Base-by-base conservation (phyloP, 257 asterid species). In the Leonotis leonurus region DNA sequence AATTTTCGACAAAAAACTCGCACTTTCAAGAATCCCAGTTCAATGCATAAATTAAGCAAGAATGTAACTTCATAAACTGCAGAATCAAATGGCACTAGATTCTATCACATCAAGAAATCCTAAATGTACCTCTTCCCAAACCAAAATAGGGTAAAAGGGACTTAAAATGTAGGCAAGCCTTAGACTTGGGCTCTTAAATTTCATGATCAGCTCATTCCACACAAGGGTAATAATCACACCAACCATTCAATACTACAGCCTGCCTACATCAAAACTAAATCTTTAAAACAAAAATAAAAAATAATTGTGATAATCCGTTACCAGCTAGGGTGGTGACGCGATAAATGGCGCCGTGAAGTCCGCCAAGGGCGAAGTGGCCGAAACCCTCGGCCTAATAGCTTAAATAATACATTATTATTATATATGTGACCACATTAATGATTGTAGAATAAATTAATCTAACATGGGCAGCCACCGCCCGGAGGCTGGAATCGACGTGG, bases 341-440 rank as follows among this genome's bases (percentile, higher is more conserved):
- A 71, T 77, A 82, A 59, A 85, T 69, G 64, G 82, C 81, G 61
- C 96, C 95, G 60, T 82, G 66, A 8, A 78, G 79, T 24, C 96
- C 98, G 66, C 96, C 98, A 64, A 82, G 43, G 21, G 98, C 66
- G 56, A 67, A 75, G 12, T 94, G 80, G 53, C 96, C 98, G 80
- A 88, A 90, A 13, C 96, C 98, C 87, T 90, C 96, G 18, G 98
- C 96, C 59, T 78, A n/a, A n/a, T n/a, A n/a, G n/a, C n/a, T n/a
- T n/a, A n/a, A n/a, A n/a, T n/a, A n/a, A n/a, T n/a, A n/a, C n/a
- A n/a, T n/a, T n/a, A n/a, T n/a, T n/a, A n/a, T n/a, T n/a, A n/a
- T n/a, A n/a, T n/a, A n/a, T n/a, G n/a, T n/a, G n/a, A n/a, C n/a
- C n/a, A n/a, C n/a, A n/a, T n/a, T n/a, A n/a, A n/a, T n/a, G n/a